Base-by-base conservation (phyloP, 2,329 filamentous ascomycete species). In the Ramichloridium luteum region DNA sequence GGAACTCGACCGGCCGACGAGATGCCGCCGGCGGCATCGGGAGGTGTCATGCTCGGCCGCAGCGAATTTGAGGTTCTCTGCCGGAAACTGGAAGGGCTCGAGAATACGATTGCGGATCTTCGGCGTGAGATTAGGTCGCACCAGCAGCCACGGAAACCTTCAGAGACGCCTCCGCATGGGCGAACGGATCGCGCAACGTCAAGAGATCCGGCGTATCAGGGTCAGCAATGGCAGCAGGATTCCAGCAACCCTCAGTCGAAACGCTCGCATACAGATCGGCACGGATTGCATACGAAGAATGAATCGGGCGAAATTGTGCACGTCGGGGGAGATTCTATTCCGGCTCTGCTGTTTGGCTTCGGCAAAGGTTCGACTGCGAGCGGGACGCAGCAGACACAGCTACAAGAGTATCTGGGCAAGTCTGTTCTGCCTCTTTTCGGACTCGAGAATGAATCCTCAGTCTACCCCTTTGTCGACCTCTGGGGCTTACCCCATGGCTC, bases 381-480 rank as follows among this genome's bases (percentile, higher is more conserved):
- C 20, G 41, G 37, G 4, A 38, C 39, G 9, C 59, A 64, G 26
- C 58, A 68, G 42, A 65, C 67, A 14, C 64, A 69, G 20, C 61
- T 72, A 9, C 65, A 72, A 40, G 67, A 73, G 29, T 53, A 75
- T 9, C 53, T 75, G 27, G 70, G 73, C 41, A 72, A 71, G 42
- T 72, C 68, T 28, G 72, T 77, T 41, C 53, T 77, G 13, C 72
- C 72, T 0, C 68, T 76, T 33, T 63, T 77, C 35, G 72, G 72
- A 3, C 58, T 77, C 18, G 72, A 76, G 46, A 76, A 77, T 42
- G 72, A 76, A 45, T 71, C 67, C 22, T 70, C 70, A 3, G 76
- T 72, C 6, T 77, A 77, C 46, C 72, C 72, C 5, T 77, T 77
- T 44, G 70, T 77, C 16, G 72, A 76, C 45, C 54, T 77, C 3